Percentiles rank a stretch among this genome's conserved stretches.
phyloP scores from a whole-genome alignment of 2,329 filamentous ascomycete species.

The Mycosphaerelloides madeirae region DNA sequence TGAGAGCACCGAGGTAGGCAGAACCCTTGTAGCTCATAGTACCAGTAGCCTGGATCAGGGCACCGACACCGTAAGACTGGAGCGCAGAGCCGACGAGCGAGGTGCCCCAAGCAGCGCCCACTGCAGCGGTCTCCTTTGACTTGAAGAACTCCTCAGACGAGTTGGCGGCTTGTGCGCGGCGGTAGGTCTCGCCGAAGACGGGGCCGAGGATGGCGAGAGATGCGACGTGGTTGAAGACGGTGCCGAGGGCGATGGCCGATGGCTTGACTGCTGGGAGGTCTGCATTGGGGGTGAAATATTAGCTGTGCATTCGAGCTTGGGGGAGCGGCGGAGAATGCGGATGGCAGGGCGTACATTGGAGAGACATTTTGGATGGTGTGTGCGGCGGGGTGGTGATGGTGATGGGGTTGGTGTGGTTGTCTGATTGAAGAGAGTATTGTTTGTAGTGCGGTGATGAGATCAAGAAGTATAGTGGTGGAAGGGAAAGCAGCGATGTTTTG shows the following conservation, averaged over 20 bases:
- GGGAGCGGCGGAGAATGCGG: not conserved
- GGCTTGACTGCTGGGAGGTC: slow-evolving; percentile 86
- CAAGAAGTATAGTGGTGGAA: not conserved
- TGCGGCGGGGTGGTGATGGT: slow-evolving; percentile 4
- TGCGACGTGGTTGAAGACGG: slow-evolving; percentile 88
- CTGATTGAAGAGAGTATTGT: not conserved
- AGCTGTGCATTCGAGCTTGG: not conserved
- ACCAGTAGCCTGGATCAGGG: slow-evolving; percentile 75
- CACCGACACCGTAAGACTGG: slow-evolving; percentile 43
- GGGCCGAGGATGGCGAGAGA: slow-evolving; percentile 84
- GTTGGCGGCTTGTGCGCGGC: slow-evolving; percentile 84
- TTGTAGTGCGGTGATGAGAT: slow-evolving; percentile 1
- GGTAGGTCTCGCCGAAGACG: slow-evolving; percentile 90
- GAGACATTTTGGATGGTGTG: slow-evolving; percentile 47
- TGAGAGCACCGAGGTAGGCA: slow-evolving; percentile 82
- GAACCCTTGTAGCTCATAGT: slow-evolving; percentile 96
- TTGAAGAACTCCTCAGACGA: slow-evolving; percentile 94
- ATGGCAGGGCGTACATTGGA: slow-evolving; percentile 52
- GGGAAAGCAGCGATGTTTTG: not conserved
- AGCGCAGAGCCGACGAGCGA: slow-evolving; percentile 83
- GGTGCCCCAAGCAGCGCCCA: slow-evolving; percentile 84
- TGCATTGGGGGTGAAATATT: slow-evolving; percentile 26
- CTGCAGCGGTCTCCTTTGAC: slow-evolving; percentile 85
- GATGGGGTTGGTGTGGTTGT: slow-evolving; percentile 6
- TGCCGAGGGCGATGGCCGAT: slow-evolving; percentile 93